Percentiles rank a stretch among this genome's conserved stretches.
These are phyloP conservation scores for Candida wancherniae DNA, from an alignment of 805 yeast species.

Conservation along the genomic window DNA sequence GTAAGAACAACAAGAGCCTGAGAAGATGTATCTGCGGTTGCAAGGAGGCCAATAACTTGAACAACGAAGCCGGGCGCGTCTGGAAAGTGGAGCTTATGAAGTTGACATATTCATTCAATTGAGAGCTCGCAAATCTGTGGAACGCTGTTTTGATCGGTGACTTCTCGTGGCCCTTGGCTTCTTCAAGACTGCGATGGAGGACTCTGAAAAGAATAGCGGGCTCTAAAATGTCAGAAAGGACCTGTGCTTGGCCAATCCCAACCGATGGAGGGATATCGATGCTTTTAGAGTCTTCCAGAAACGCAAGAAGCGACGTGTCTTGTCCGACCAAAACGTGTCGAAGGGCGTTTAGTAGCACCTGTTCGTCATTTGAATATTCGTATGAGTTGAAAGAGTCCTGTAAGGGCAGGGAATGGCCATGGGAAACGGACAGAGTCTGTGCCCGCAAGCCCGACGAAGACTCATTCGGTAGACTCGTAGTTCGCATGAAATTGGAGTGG, in stretches of 20 bases:
- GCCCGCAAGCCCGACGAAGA: too few relatives aligned
- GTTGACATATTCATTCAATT: slow-evolving; percentile 30
- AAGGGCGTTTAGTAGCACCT: slow-evolving; percentile 41
- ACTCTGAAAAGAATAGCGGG: slow-evolving; percentile 63
- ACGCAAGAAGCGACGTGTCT: slow-evolving; percentile 52
- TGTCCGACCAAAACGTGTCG: slow-evolving; percentile 58
- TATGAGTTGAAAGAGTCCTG: background rate
- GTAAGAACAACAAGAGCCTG: slow-evolving; percentile 51
- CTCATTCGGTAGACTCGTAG: too few relatives aligned
- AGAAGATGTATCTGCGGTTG: slow-evolving; percentile 51
- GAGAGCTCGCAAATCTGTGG: slow-evolving; percentile 42
- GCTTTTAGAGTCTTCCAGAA: slow-evolving; percentile 28
- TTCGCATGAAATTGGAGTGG: too few relatives aligned
- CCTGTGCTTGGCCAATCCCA: slow-evolving; percentile 52
- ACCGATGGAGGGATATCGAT: slow-evolving; percentile 47
- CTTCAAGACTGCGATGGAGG: slow-evolving; percentile 30
- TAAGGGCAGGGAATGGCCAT: too few relatives aligned
- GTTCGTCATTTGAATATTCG: slow-evolving; percentile 5
- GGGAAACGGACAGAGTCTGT: too few relatives aligned
- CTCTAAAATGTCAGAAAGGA: slow-evolving; percentile 57
- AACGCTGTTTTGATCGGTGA: slow-evolving; percentile 65
- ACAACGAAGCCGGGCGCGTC: slow-evolving; percentile 24
- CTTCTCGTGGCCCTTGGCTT: slow-evolving; percentile 21
- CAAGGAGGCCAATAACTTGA: slow-evolving; percentile 38
- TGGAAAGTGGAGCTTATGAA: slow-evolving; percentile 33